Conservation (phyloP, 2,329 filamentous ascomycete species). For the Scytalidium sp. region DNA sequence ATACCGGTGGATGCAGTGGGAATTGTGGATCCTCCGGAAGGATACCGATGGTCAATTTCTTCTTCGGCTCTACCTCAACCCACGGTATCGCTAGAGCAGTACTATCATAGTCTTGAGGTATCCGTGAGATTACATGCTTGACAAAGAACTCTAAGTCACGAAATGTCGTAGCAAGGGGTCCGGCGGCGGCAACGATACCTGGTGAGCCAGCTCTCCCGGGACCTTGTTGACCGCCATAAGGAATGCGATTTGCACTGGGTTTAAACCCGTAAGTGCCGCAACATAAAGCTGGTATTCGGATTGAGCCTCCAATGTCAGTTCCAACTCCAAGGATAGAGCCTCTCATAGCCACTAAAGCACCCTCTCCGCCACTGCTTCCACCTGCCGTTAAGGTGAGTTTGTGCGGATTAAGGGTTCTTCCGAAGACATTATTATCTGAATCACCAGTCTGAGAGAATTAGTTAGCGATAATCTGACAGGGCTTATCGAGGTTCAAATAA, state of each 20-base stretch:
- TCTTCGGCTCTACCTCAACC: not conserved
- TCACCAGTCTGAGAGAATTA: slow-evolving; percentile 35
- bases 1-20: slow-evolving; percentile 29
- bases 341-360: slow-evolving; percentile 38
- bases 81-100: slow-evolving; percentile 1
- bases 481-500: too few relatives aligned
- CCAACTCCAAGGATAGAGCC: slow-evolving; percentile 40
- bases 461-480: too few relatives aligned
- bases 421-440: slow-evolving; percentile 57
- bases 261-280: slow-evolving; percentile 27
- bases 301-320: slow-evolving; percentile 39
- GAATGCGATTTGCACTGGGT: slow-evolving; percentile 9
- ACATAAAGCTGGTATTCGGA: slow-evolving; percentile 34
- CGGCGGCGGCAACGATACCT: slow-evolving; percentile 5
- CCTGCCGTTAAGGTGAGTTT: slow-evolving; percentile 56
- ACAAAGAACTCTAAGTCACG: slow-evolving; percentile 6
- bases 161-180: slow-evolving; percentile 9
- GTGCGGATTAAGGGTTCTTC: slow-evolving; percentile 44
- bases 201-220: slow-evolving; percentile 1
- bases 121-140: slow-evolving; percentile 4
- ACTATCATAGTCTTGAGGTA: not conserved
- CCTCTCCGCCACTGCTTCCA: slow-evolving; percentile 62
- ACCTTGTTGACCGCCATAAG: slow-evolving; percentile 10
- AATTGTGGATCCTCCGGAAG: slow-evolving; percentile 26
- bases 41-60: slow-evolving; percentile 26